Evolutionary conservation across 2,329 filamentous ascomycete genomes (phyloP), one percentile per base, ranked within the genome.

Genomic region (Penicillium sp.): DNA sequence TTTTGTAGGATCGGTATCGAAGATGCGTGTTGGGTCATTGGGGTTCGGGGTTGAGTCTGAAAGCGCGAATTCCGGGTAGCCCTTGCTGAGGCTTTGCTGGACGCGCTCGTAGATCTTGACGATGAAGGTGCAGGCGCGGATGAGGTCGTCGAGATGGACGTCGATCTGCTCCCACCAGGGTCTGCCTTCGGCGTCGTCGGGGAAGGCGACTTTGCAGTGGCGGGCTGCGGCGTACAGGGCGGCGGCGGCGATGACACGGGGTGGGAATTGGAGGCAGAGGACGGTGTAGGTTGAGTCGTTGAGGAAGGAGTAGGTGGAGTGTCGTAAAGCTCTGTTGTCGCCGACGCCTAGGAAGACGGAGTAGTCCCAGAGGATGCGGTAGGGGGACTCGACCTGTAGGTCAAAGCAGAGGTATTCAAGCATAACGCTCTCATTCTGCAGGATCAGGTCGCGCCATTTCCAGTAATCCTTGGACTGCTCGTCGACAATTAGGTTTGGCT

Each of bases 401-500:
- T 99, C 94, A 74, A 99, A 99, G 59, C 93, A 97, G 19, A 99
- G 81, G 46, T 87, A 86, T 74, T 97, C 94, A 17, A 99, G 83
- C 79, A 99, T 89, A 43, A 93, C 81, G 72, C 97, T 94, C 77
- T 99, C 94, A 71, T 95, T 91, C 64, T 89, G 88, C 15, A 97
- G 80, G 57, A 99, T 96, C 58, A 89, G 94, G 72, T 99, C 94
- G 60, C 92, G 86, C 94, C 94, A 99, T 69, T 90, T 86, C 94
- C 94, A 99, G 73, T 94, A 99, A 71, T 99, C 94, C 71, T 97
- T 97, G 66, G 90, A 95, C 75, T 97, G 93, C 76, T 97, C 94
- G 72, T 99, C 94, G 52, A 97, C 90, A 54, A 93, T 81, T 58
- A 97, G 84, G 68, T 91, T 90, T 1, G 91, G 82, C 67, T 97